These are phyloP conservation scores for Pterulicium gracile DNA, from an alignment of 1,284 basidiomycete genomes.

Conservation along the genomic window DNA sequence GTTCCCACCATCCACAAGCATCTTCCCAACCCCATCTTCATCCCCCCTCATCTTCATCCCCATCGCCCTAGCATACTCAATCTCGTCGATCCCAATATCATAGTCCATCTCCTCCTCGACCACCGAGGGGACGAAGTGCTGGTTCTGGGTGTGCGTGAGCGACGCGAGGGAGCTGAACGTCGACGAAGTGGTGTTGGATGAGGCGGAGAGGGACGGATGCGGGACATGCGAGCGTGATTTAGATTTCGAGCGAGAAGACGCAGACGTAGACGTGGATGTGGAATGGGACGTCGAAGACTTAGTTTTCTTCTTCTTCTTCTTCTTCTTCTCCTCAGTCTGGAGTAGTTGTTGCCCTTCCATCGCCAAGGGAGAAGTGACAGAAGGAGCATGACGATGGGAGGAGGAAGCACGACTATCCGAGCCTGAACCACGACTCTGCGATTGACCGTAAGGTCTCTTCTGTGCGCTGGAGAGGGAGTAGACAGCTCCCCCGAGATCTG, in stretches of 20 bases:
- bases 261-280: not conserved
- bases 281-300: not conserved
- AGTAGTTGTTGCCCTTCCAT: not conserved
- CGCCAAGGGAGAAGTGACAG: not conserved
- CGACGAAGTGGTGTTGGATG: not conserved
- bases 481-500: constrained; percentile 1
- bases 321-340: not conserved
- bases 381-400: not conserved
- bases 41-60: no score
- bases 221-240: not conserved
- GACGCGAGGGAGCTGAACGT: not conserved
- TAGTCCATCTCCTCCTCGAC: not conserved
- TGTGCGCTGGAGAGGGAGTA: not conserved
- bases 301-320: not conserved
- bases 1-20: no score
- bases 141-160: not conserved
- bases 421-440: no score
- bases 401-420: not conserved
- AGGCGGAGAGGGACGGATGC: not conserved
- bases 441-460: not conserved
- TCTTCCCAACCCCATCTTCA: no score
- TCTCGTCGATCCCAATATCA: no score
- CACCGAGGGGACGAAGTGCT: not conserved
- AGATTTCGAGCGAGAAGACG: not conserved
- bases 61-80: no score